Percentiles rank a stretch among this genome's conserved stretches.
phyloP scores from a whole-genome alignment of 805 yeast species.

The Candida fluviatilis region DNA sequence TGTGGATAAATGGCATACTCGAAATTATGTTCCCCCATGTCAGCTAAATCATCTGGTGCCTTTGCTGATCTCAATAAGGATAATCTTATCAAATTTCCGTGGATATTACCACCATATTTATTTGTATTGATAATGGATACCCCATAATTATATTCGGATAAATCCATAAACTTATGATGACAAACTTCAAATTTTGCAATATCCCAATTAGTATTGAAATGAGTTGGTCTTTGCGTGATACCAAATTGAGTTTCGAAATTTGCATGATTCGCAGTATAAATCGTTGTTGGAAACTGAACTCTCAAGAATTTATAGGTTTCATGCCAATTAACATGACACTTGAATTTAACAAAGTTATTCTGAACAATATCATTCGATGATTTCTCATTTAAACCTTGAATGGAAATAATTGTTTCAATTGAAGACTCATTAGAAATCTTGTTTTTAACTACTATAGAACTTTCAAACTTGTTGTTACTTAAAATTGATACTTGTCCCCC shows the following conservation, averaged over 20 bases:
- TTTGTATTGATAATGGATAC: slow-evolving; percentile 78
- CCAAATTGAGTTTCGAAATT: slow-evolving; percentile 95
- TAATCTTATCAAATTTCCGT: slow-evolving; percentile 87
- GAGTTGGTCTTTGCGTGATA: slow-evolving; percentile 86
- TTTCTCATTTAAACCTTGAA: slow-evolving; percentile 52
- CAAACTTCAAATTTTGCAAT: slow-evolving; percentile 95
- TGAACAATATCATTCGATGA: slow-evolving; percentile 40
- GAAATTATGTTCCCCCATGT: slow-evolving; percentile 84
- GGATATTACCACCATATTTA: slow-evolving; percentile 90
- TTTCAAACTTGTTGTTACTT: slow-evolving; percentile 53
- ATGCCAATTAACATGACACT: slow-evolving; percentile 70
- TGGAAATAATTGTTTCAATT: slow-evolving; percentile 65
- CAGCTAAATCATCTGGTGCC: slow-evolving; percentile 92
- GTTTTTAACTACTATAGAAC: slow-evolving; percentile 61
- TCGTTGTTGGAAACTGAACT: slow-evolving; percentile 90
- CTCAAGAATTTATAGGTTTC: slow-evolving; percentile 85
- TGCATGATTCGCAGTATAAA: slow-evolving; percentile 65
- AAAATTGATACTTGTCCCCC: slow-evolving; percentile 38
- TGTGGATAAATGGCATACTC: slow-evolving; percentile 86
- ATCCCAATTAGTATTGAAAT: slow-evolving; percentile 94
- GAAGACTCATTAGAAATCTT: slow-evolving; percentile 53
- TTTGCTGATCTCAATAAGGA: slow-evolving; percentile 88
- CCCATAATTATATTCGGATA: slow-evolving; percentile 83
- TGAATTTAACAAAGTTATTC: slow-evolving; percentile 31
- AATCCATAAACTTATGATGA: slow-evolving; percentile 90